Percentiles rank a stretch among this genome's conserved stretches.
These are phyloP conservation scores for Penicillium sp. DNA, from an alignment of 2,329 filamentous ascomycete genomes.

Conservation along the genomic window DNA sequence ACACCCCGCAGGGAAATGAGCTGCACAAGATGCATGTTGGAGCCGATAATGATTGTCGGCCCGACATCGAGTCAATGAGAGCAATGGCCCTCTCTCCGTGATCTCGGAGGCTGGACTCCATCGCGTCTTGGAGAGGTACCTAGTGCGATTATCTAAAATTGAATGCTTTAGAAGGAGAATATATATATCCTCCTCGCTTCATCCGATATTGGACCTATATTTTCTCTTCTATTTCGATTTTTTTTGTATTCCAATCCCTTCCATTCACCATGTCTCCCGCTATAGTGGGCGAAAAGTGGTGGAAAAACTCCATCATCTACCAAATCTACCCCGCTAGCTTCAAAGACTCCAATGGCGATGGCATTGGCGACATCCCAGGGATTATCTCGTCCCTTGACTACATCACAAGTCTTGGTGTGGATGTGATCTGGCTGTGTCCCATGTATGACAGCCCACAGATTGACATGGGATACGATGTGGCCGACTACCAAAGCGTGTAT, in stretches of 20 bases:
- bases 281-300: slow-evolving; percentile 26
- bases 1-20: not conserved
- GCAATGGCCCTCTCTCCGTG: not conserved
- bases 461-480: slow-evolving; percentile 68
- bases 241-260: not conserved
- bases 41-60: not conserved
- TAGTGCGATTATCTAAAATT: not conserved
- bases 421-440: slow-evolving; percentile 66
- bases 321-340: slow-evolving; percentile 37
- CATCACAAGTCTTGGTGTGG: slow-evolving; percentile 58
- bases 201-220: not conserved
- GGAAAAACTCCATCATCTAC: slow-evolving; percentile 40
- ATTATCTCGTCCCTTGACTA: slow-evolving; percentile 63
- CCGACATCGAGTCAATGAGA: slow-evolving; percentile 6
- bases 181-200: not conserved
- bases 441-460: slow-evolving; percentile 63
- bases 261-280: slow-evolving; percentile 6
- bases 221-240: not conserved
- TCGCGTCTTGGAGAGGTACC: not conserved
- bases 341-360: slow-evolving; percentile 55
- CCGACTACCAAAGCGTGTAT: slow-evolving; percentile 62
- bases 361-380: slow-evolving; percentile 62
- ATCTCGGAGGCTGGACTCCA: not conserved
- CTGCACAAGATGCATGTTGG: not conserved
- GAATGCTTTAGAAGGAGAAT: not conserved